phyloP scores from a whole-genome alignment of 345 rosid genomes.

The Sonneratia alba region DNA sequence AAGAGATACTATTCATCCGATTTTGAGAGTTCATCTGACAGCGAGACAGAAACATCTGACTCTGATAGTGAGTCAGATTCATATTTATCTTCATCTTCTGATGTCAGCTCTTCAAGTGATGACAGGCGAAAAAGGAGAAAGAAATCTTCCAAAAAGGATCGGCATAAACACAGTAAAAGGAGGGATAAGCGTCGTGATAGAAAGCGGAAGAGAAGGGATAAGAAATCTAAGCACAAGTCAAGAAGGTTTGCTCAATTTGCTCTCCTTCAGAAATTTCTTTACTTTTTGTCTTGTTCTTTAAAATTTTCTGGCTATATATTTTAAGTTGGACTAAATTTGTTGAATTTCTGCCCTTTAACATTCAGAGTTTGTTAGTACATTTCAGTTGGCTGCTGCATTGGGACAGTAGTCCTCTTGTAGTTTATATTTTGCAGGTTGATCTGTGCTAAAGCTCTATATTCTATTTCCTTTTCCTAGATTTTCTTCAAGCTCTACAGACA shows the following conservation, averaged over 20 bases:
- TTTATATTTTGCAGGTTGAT: background rate
- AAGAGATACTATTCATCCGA: slow-evolving; percentile 69
- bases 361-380: background rate
- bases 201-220: slow-evolving; percentile 60
- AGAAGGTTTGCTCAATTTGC: slow-evolving; percentile 42
- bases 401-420: background rate
- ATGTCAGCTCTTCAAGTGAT: slow-evolving; percentile 77
- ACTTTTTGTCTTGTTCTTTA: background rate
- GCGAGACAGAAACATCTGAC: slow-evolving; percentile 67
- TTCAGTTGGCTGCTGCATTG: background rate
- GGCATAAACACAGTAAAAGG: slow-evolving; percentile 53
- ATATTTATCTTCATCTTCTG: slow-evolving; percentile 54
- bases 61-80: slow-evolving; percentile 75
- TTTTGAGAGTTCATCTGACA: slow-evolving; percentile 71
- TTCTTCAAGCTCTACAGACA: slow-evolving; percentile 46
- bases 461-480: slow-evolving; percentile 33
- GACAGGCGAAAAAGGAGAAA: slow-evolving; percentile 75
- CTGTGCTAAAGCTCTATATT: background rate
- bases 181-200: slow-evolving; percentile 72
- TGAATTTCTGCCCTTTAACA: background rate
- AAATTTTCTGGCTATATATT: background rate
- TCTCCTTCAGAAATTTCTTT: background rate
- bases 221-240: slow-evolving; percentile 62
- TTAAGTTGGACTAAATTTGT: too few species aligned
- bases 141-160: slow-evolving; percentile 66